phyloP scores from a whole-genome alignment of 2,329 filamentous ascomycete species.

The Grosmannia huntii region DNA sequence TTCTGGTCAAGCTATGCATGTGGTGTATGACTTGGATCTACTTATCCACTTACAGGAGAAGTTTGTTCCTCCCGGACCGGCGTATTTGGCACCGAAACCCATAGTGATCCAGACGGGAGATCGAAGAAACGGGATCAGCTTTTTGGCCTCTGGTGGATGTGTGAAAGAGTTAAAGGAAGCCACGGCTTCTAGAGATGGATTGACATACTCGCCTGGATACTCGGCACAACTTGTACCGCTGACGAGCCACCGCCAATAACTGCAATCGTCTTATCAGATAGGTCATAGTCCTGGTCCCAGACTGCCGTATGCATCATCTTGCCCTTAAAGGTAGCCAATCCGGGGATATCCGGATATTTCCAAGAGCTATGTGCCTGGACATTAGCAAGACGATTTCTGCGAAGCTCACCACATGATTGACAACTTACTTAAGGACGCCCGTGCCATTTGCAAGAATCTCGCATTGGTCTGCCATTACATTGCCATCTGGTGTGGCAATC shows the following conservation, averaged over 20 bases:
- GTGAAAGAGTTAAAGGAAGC: background rate
- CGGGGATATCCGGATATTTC: constrained; percentile 18
- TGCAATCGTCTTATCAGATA: constrained; percentile 16
- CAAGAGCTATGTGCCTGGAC: constrained; percentile 1
- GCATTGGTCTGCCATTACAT: constrained; percentile 8
- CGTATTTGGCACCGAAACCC: constrained; percentile 37
- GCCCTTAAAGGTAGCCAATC: constrained; percentile 19
- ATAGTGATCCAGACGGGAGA: constrained; percentile 43
- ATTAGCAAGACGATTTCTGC: background rate
- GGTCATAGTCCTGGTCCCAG: constrained; percentile 15
- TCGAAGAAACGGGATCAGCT: constrained; percentile 6
- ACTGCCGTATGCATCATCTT: constrained; percentile 17
- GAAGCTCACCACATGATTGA: background rate
- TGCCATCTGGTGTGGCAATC: constrained; percentile 14
- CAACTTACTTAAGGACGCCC: constrained; percentile 12
- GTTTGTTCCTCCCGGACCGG: constrained; percentile 4
- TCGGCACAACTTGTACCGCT: constrained; percentile 17
- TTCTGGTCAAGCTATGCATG: too few species aligned
- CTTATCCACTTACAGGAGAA: constrained; percentile 29
- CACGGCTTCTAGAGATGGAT: too few species aligned
- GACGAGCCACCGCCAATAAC: constrained; percentile 21
- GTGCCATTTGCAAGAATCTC: constrained; percentile 11
- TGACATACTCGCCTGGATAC: constrained; percentile 7
- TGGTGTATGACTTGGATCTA: constrained; percentile 22
- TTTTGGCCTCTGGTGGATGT: background rate